A percentile compares a stretch with the other conserved stretches of the same genome.
Conservation (phyloP, 345 rosid genomes). For the Melaleuca quinquenervia region DNA sequence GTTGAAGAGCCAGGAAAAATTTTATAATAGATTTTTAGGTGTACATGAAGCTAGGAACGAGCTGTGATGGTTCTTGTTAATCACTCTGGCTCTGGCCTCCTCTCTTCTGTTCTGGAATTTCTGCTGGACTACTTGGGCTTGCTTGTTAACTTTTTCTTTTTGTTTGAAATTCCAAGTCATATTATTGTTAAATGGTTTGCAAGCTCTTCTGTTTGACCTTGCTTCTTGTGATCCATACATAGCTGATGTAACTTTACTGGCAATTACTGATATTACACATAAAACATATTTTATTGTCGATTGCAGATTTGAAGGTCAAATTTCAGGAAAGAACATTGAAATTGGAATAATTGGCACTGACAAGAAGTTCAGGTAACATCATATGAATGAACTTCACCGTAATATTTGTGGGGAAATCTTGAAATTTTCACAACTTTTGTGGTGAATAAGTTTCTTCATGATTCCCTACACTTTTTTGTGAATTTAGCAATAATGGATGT, state of each 20-base stretch:
- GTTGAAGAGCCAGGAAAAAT: background rate
- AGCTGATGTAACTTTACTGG: background rate
- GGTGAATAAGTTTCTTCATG: background rate
- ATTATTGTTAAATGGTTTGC: background rate
- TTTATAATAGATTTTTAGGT: background rate
- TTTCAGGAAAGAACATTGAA: conserved; percentile 77
- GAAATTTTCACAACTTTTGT: background rate
- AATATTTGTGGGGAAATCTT: background rate
- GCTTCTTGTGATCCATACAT: background rate
- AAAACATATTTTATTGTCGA: conserved; percentile 1
- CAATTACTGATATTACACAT: background rate
- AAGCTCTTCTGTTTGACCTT: background rate
- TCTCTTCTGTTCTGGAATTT: background rate
- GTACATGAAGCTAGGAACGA: background rate
- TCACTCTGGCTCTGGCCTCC: background rate
- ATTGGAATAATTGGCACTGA: conserved; percentile 73
- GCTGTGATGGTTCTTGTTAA: background rate
- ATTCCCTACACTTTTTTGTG: background rate
- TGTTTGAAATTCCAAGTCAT: background rate
- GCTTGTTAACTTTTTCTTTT: background rate
- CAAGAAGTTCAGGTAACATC: conserved; percentile 59
- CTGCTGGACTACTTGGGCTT: background rate
- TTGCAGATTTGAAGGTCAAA: conserved; percentile 87
- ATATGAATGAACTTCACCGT: background rate
- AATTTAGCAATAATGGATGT: background rate